A percentile compares a stretch with the other conserved stretches of the same genome.
phyloP scores from a whole-genome alignment of 257 asterid species.

The Solanum medicagineum region DNA sequence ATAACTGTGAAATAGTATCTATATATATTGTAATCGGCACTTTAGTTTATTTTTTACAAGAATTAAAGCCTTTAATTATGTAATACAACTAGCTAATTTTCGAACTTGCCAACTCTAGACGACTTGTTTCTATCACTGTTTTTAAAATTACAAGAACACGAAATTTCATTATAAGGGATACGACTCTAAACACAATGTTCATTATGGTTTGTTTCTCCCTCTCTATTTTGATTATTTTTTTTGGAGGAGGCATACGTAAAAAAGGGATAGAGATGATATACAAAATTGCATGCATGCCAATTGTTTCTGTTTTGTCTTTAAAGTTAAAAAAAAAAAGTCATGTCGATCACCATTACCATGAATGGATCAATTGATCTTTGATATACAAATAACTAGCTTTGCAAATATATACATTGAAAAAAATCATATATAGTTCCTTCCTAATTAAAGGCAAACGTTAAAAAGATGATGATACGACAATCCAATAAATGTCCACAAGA shows the following conservation, averaged over 20 bases:
- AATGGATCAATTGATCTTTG: neutral
- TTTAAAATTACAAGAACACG: no score
- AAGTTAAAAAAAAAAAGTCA: neutral
- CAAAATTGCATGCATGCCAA: slow-evolving; percentile 52
- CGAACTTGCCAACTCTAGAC: neutral
- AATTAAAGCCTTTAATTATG: neutral
- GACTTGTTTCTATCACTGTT: no score
- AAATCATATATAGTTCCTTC: neutral
- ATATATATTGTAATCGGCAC: neutral
- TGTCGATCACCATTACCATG: neutral
- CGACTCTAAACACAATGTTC: no score
- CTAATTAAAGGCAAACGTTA: neutral
- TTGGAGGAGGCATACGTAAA: no score
- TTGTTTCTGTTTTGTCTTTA: slow-evolving; percentile 1
- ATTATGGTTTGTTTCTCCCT: neutral
- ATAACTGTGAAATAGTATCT: no score
- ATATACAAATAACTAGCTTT: neutral
- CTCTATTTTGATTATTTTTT: neutral
- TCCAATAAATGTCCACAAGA: neutral
- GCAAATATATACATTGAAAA: neutral
- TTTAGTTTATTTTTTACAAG: neutral
- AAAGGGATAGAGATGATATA: no score
- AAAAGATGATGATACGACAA: neutral
- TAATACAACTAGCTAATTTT: neutral
- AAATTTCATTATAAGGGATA: no score